Evolutionary conservation across 2,329 filamentous ascomycete genomes (phyloP), one percentile per base, ranked within the genome.

Genomic region (Didymella exigua): DNA sequence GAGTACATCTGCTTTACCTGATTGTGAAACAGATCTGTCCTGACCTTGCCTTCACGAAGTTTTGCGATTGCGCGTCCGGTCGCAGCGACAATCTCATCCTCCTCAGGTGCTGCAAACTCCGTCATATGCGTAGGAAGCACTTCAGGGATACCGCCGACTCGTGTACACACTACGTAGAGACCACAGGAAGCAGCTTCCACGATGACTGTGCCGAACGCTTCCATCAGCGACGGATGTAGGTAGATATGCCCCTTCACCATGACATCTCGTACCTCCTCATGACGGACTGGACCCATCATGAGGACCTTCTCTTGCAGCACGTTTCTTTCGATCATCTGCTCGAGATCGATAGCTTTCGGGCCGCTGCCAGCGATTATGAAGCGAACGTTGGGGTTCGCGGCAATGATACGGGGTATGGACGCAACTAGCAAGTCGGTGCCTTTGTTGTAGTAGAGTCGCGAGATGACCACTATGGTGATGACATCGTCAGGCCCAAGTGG

Each of bases 1-100:
- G 91, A 96, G 78, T 99, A 99, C 95, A 98, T 98, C 79, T 90
- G 90, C 75, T 93, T 92, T 59, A 99, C 95, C 75, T 98, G 90
- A 63, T 96, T 93, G 73, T 99, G 95, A 71, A 99, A 99, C 36
- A 89, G 86, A 73, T 98, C 93, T 0, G 95, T 96, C 59, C 91
- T 87, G 24, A 99, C 89, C 66, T 89, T 91, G 64, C 93, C 93
- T 5, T 89, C 89, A 38, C 93, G 87, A 51, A 99, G 82, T 26
- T 90, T 89, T 0, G 87, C 89, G 58, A 99, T 98, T 16, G 96
- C 95, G 62, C 88, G 89, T 16, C 91, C 90, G 0, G 96, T 97
- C 3, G 93, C 95, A 36, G 86, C 82, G 0, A 99, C 93, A 10
- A 99, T 80, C 69, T 98, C 93, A 71, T 98, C 93, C 72, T 98